Evolutionary conservation across 129 eudicot genomes (phyloP), one percentile per base, ranked within the genome.

Genomic region (Lonicera japonica): DNA sequence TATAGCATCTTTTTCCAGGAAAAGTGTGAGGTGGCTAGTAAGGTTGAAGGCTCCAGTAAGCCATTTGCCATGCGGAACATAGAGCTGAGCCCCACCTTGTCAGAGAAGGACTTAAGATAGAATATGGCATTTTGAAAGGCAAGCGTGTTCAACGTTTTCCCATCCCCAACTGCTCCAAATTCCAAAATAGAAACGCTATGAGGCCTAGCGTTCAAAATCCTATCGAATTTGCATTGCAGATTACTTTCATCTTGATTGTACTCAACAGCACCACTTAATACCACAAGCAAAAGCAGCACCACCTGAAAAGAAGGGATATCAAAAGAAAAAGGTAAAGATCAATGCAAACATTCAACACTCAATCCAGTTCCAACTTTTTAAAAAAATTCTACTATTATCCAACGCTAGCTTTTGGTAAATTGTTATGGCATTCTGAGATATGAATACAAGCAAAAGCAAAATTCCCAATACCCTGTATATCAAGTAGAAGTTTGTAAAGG

Each of bases 111-210:
- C 72, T 79, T 79, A 60, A 82, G 86, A 63, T 86, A 86, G 75
- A 86, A 86, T 39, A 86, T 86, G 13, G 95, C 95, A 82, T 86
- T 86, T 58, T 86, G 89, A 67, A 86, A 86, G 12, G 95, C 95
- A 15, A 86, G 84, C 3, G 95, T 86, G 34, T 82, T 86, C 50
- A 75, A 36, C 0, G 95, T 86, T 45, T 86, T 82, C 12, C 95
- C 95, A 60, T 86, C 95, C 8, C 86, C 95, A 60, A 86, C 86
- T 2, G 95, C 95, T 29, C 95, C 95, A 66, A 86, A 86, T 72
- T 86, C 95, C 36, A 81, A 21, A 11, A 86, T 85, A 0, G 95
- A 86, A 13, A 82, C 89, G 21, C 86, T 82, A 72, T 86, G 95
- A 17, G 89, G 89, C 19, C 95, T 78, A 12, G 95, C 84, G 21